Percentiles rank a stretch among this genome's conserved stretches.
Conservation (phyloP, 345 rosid genomes). For the Clarkia xantiana region DNA sequence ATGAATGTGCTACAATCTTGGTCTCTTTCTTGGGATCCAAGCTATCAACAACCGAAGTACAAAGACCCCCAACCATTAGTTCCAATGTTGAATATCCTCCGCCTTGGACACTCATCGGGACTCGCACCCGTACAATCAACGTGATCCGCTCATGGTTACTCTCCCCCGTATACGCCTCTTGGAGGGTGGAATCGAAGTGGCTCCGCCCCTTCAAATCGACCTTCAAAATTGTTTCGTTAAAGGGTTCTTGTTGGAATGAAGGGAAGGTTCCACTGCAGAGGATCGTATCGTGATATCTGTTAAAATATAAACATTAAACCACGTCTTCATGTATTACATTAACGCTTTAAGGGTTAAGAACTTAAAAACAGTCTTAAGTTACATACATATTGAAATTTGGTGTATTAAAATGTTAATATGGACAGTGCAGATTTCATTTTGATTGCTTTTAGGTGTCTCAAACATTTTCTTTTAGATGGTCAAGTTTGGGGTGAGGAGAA, state of each 20-base stretch:
- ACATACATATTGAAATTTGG: too few relatives aligned
- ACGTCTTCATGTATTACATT: too few relatives aligned
- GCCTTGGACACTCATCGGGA: slow-evolving; percentile 21
- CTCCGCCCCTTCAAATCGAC: slow-evolving; percentile 25
- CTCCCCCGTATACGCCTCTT: slow-evolving; percentile 18
- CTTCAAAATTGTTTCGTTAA: slow-evolving; percentile 15
- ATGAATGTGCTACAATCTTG: slow-evolving; percentile 17
- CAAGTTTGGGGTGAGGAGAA: too few relatives aligned
- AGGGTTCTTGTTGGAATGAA: slow-evolving; percentile 22
- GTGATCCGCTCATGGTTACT: slow-evolving; percentile 27
- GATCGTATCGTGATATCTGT: slow-evolving; percentile 13
- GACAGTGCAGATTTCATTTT: too few relatives aligned
- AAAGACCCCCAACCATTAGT: slow-evolving; percentile 18
- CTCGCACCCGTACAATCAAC: slow-evolving; percentile 21
- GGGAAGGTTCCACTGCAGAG: slow-evolving; percentile 38
- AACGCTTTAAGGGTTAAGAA: too few relatives aligned
- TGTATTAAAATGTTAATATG: too few relatives aligned
- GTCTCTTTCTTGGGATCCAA: slow-evolving; percentile 18
- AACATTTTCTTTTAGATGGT: too few relatives aligned
- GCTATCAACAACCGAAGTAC: slow-evolving; percentile 34
- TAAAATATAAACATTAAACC: too few relatives aligned
- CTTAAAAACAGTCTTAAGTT: too few relatives aligned
- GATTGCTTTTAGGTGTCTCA: too few relatives aligned
- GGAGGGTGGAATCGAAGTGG: slow-evolving; percentile 23
- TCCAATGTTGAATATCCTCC: slow-evolving; percentile 14